Percentiles rank a stretch among this genome's conserved stretches.
These are phyloP conservation scores for Collybia sordida DNA, from an alignment of 768 basidiomycete species.

Conservation along the genomic window DNA sequence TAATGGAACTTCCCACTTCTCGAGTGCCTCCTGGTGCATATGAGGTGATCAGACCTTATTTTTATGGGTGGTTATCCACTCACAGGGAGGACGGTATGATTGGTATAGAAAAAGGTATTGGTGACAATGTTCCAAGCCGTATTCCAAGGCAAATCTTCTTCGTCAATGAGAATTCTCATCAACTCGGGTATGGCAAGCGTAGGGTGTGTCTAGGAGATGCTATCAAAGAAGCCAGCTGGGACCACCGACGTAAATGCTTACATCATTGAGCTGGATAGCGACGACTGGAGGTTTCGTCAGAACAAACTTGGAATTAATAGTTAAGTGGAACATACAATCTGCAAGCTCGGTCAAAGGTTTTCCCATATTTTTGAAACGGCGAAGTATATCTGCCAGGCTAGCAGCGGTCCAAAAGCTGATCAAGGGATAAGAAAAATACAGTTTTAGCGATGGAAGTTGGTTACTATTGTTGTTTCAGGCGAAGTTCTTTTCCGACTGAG, in stretches of 20 bases:
- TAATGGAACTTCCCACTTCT: slow-evolving; percentile 92
- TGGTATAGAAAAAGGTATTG: slow-evolving; percentile 94
- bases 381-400: slow-evolving; percentile 83
- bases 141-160: slow-evolving; percentile 85
- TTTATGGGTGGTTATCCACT: slow-evolving; percentile 22
- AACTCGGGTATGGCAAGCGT: slow-evolving; percentile 94
- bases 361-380: slow-evolving; percentile 89
- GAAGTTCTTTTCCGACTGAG: slow-evolving; percentile 80
- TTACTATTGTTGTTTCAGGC: slow-evolving; percentile 92
- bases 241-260: slow-evolving; percentile 27
- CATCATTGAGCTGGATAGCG: slow-evolving; percentile 95
- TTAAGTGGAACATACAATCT: slow-evolving; percentile 56
- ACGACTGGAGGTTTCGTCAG: slow-evolving; percentile 47
- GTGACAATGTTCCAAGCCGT: slow-evolving; percentile 87
- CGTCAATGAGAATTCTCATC: slow-evolving; percentile 89
- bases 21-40: slow-evolving; percentile 63
- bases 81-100: slow-evolving; percentile 90
- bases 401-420: slow-evolving; percentile 85
- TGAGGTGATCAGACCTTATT: not conserved
- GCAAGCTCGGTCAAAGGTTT: slow-evolving; percentile 80
- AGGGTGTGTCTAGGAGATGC: slow-evolving; percentile 73
- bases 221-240: not conserved
- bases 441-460: slow-evolving; percentile 9
- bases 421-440: not conserved
- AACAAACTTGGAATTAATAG: not conserved